Conservation (phyloP, 2,329 filamentous ascomycete species). For the Davidsoniella australis region DNA sequence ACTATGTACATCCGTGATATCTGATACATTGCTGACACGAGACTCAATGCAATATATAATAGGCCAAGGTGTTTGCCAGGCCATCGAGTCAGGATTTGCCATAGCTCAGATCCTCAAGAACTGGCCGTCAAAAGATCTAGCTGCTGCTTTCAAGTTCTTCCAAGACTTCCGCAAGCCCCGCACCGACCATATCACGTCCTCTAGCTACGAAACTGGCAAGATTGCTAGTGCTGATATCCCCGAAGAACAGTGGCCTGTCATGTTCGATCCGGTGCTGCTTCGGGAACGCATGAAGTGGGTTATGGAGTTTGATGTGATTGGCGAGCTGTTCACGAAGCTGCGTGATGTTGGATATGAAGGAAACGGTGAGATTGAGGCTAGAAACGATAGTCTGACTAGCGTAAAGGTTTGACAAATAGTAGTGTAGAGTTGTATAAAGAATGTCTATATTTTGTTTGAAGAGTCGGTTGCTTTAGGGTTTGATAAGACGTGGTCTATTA, state of each 20-base stretch:
- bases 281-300: conserved; percentile 21
- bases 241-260: conserved; percentile 16
- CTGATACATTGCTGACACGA: too few relatives aligned
- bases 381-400: not conserved
- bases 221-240: conserved; percentile 20
- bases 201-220: conserved; percentile 21
- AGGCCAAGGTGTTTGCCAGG: conserved; percentile 21
- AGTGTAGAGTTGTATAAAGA: too few relatives aligned
- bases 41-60: not conserved
- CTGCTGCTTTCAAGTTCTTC: conserved; percentile 20
- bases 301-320: conserved; percentile 21
- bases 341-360: not conserved
- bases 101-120: conserved; percentile 19
- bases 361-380: not conserved
- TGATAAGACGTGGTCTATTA: too few relatives aligned
- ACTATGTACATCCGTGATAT: too few relatives aligned
- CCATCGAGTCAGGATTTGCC: conserved; percentile 20
- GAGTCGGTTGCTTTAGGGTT: too few relatives aligned
- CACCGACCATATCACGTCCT: conserved; percentile 20
- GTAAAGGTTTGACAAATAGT: too few relatives aligned
- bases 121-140: conserved; percentile 18
- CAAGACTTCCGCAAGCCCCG: conserved; percentile 21
- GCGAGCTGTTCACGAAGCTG: conserved; percentile 15
- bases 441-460: too few relatives aligned
- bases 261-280: conserved; percentile 17